Evolutionary conservation across 257 asterid genomes (phyloP).

Genomic region (Striga asiatica): DNA sequence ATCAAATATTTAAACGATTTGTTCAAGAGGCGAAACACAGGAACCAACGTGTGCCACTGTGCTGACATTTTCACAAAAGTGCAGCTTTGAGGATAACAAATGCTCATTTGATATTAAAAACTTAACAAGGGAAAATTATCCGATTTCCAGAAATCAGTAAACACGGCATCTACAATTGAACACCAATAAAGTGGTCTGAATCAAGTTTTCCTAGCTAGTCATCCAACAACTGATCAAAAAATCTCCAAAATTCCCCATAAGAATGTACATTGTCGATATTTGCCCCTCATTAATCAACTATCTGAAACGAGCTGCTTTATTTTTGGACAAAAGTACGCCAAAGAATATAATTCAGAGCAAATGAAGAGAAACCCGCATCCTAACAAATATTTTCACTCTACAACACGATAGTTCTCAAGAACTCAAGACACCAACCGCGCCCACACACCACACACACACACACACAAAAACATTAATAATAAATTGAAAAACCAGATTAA

Average conservation of each 20-base stretch:
- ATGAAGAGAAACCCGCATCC: neutral
- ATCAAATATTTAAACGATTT: neutral
- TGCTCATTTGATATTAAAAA: no score
- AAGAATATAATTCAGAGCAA: constrained; percentile 3
- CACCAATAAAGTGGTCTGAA: neutral
- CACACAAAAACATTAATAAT: neutral
- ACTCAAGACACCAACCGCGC: constrained; percentile 14
- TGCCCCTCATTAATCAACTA: constrained; percentile 4
- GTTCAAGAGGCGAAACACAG: neutral
- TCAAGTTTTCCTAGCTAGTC: neutral
- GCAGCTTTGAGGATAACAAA: no score
- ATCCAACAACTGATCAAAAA: neutral
- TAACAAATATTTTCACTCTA: constrained; percentile 14
- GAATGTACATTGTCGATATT: neutral
- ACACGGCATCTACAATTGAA: neutral
- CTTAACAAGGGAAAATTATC: no score
- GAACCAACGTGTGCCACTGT: no score
- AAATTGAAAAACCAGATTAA: neutral
- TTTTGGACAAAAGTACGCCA: neutral
- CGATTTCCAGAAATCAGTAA: neutral
- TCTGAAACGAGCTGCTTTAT: neutral
- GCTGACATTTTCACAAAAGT: no score
- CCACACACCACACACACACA: no score
- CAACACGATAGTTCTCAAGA: constrained; percentile 4
- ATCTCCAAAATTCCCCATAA: neutral